Conservation (phyloP, 225 moss, liverwort and hornwort species). For the Pseudisothecium myosuroides region DNA sequence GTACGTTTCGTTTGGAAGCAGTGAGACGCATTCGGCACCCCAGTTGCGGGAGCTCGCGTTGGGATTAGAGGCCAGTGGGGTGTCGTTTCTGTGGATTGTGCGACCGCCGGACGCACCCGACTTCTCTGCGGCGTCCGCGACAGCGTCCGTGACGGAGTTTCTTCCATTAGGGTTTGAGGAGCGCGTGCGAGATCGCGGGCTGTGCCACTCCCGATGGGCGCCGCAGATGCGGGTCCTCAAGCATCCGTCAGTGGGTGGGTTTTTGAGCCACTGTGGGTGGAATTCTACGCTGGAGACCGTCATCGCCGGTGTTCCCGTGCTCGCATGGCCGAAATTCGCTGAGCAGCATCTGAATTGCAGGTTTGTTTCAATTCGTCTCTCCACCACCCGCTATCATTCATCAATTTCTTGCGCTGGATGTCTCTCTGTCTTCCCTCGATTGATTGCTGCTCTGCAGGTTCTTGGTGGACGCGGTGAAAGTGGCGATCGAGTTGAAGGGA, state of each 20-base stretch:
- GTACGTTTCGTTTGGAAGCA: constrained; percentile 36
- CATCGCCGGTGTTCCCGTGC: constrained; percentile 24
- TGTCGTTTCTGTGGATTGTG: constrained; percentile 32
- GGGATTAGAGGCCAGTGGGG: constrained; percentile 28
- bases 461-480: constrained; percentile 11
- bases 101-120: background rate
- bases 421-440: background rate
- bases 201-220: constrained; percentile 26
- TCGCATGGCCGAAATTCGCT: constrained; percentile 23
- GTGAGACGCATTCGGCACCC: background rate
- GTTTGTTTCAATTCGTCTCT: background rate
- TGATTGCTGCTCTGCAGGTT: background rate
- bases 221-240: constrained; percentile 23
- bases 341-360: constrained; percentile 34
- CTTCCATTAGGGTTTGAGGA: constrained; percentile 28
- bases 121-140: background rate
- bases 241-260: constrained; percentile 26
- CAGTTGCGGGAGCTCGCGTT: constrained; percentile 26
- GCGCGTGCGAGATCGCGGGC: constrained; percentile 12
- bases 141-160: background rate
- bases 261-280: constrained; percentile 48
- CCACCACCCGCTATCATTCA: background rate
- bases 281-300: constrained; percentile 28
- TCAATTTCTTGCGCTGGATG: background rate
- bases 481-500: constrained; percentile 12